Percentiles rank a stretch among this genome's conserved stretches.
These are phyloP conservation scores for Coniochaeta hoffmannii DNA, from an alignment of 2,329 filamentous ascomycete genomes.

Conservation along the genomic window DNA sequence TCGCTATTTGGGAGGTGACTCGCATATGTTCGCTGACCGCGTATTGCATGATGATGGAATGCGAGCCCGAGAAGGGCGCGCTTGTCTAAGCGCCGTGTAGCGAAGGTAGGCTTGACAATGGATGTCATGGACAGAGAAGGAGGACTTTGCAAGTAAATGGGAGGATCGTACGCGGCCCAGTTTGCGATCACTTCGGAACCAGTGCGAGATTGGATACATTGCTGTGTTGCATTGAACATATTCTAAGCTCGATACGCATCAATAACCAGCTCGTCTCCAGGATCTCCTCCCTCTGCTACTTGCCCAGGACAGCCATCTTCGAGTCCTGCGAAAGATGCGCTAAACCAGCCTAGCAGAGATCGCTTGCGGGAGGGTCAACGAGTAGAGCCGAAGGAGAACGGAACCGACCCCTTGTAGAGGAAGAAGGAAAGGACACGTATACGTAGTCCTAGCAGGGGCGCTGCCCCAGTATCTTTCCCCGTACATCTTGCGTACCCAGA, in stretches of 20 bases:
- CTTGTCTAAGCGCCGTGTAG: background rate
- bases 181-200: no score
- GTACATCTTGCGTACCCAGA: slow-evolving; percentile 10
- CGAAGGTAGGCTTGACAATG: no score
- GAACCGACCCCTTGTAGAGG: background rate
- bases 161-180: no score
- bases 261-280: background rate
- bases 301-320: slow-evolving; percentile 1
- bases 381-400: background rate
- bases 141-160: background rate
- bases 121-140: background rate
- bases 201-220: background rate
- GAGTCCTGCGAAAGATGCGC: background rate
- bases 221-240: background rate
- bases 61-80: background rate
- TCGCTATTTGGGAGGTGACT: background rate
- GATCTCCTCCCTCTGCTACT: background rate
- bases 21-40: background rate
- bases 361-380: background rate
- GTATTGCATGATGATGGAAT: background rate
- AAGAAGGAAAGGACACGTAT: slow-evolving; percentile 6
- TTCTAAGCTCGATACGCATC: background rate
- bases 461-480: slow-evolving; percentile 8
- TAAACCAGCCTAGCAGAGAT: background rate
- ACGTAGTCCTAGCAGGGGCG: slow-evolving; percentile 9